Conservation (phyloP, 345 rosid genomes). For the Camelina neglecta region DNA sequence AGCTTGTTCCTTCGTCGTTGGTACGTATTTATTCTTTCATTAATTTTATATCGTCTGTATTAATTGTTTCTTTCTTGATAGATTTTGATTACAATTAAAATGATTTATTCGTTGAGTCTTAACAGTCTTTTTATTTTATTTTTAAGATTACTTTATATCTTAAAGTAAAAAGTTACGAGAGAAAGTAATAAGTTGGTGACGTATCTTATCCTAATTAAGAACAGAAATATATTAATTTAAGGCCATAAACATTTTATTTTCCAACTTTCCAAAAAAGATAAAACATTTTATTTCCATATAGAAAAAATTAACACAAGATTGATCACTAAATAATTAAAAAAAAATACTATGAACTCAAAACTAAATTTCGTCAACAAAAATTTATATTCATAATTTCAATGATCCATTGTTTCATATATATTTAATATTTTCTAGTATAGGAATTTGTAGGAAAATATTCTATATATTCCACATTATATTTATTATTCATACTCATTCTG, state of each 20-base stretch:
- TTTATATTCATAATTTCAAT: too few species aligned
- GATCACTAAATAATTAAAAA: too few species aligned
- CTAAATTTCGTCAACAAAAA: too few species aligned
- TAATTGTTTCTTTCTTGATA: background rate
- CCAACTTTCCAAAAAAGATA: background rate
- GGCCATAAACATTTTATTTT: constrained; percentile 1
- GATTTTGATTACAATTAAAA: background rate
- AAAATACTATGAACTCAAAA: too few species aligned
- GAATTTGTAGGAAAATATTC: too few species aligned
- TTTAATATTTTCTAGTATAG: too few species aligned
- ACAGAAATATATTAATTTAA: background rate
- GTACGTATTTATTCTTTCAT: constrained; percentile 42
- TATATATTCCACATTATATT: too few species aligned
- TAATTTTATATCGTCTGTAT: background rate
- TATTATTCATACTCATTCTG: too few species aligned
- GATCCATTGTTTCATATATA: too few species aligned
- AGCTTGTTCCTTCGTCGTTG: constrained; percentile 82
- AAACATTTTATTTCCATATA: too few species aligned
- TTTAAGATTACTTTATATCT: background rate
- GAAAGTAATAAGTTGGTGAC: constrained; percentile 7
- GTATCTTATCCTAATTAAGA: constrained; percentile 33
- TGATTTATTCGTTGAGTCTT: background rate
- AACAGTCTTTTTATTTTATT: background rate
- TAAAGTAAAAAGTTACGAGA: constrained; percentile 15
- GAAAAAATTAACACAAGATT: too few species aligned